phyloP scores from a whole-genome alignment of 257 asterid species.

The Oldenlandia corymbosa region DNA sequence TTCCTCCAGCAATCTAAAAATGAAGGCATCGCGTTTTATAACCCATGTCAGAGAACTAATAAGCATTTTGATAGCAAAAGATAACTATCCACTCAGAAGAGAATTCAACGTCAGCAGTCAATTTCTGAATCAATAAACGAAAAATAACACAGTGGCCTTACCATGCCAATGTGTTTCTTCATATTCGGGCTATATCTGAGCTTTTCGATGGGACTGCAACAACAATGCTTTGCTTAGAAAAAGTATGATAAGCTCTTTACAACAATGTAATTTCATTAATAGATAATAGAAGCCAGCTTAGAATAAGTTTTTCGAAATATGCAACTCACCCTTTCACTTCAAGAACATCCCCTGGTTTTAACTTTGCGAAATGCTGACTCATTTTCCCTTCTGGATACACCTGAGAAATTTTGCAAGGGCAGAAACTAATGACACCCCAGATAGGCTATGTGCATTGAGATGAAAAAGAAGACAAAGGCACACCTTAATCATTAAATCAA shows the following conservation, averaged over 20 bases:
- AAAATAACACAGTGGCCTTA: constrained; percentile 32
- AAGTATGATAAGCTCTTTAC: neutral
- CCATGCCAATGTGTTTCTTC: constrained; percentile 99
- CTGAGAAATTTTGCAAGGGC: constrained; percentile 34
- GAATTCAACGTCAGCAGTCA: neutral
- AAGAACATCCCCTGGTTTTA: constrained; percentile 87
- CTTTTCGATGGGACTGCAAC: constrained; percentile 85
- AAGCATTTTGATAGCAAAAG: neutral
- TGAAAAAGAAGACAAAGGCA: constrained; percentile 2
- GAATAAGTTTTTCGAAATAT: neutral
- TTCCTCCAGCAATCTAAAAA: constrained; percentile 87
- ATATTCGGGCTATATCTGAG: constrained; percentile 77
- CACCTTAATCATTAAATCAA: constrained; percentile 93
- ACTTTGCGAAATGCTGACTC: constrained; percentile 94
- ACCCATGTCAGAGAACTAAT: constrained; percentile 1
- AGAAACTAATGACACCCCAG: constrained; percentile 1
- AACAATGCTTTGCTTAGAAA: constrained; percentile 17
- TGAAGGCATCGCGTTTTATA: constrained; percentile 10
- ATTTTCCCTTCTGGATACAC: constrained; percentile 96
- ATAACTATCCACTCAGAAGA: neutral
- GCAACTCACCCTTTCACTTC: constrained; percentile 88
- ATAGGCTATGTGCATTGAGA: constrained; percentile 2
- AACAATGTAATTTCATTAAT: neutral
- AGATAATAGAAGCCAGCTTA: neutral
- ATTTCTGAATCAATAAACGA: neutral